Evolutionary conservation across 2,329 filamentous ascomycete species (phyloP).

Genomic region (Sarocladium brachiariae): DNA sequence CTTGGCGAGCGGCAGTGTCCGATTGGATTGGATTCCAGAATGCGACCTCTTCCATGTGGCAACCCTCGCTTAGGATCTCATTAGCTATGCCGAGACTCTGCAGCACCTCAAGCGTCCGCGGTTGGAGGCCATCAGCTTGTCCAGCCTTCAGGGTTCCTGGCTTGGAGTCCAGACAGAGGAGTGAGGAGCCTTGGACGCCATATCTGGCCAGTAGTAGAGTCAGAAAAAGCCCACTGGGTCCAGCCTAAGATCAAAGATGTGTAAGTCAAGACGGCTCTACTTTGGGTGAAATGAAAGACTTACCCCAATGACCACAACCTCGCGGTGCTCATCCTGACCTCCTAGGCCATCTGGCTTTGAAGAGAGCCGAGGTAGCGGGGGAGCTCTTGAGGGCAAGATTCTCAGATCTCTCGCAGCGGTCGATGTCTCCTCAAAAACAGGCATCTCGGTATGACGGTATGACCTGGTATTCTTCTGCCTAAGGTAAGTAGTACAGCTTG

Average conservation of each 20-base stretch:
- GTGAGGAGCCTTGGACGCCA: neutral
- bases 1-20: neutral
- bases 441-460: neutral
- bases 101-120: constrained; percentile 4
- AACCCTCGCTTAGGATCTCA: constrained; percentile 4
- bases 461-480: too few relatives aligned
- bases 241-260: neutral
- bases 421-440: constrained; percentile 1
- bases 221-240: constrained; percentile 2
- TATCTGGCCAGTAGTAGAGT: constrained; percentile 4
- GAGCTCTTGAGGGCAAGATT: constrained; percentile 5
- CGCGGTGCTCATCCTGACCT: neutral
- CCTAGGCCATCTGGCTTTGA: neutral
- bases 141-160: constrained; percentile 1
- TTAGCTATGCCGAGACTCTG: constrained; percentile 4
- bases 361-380: constrained; percentile 1
- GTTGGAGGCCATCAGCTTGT: constrained; percentile 7
- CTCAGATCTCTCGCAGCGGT: constrained; percentile 2
- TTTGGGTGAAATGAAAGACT: neutral
- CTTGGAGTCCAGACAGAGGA: constrained; percentile 6
- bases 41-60: constrained; percentile 5
- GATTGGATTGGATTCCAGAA: neutral
- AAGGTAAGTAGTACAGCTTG: neutral
- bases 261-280: neutral
- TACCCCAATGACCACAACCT: constrained; percentile 4